Conservation (phyloP, 2,329 filamentous ascomycete species). For the Aquanectria penicillioides region DNA sequence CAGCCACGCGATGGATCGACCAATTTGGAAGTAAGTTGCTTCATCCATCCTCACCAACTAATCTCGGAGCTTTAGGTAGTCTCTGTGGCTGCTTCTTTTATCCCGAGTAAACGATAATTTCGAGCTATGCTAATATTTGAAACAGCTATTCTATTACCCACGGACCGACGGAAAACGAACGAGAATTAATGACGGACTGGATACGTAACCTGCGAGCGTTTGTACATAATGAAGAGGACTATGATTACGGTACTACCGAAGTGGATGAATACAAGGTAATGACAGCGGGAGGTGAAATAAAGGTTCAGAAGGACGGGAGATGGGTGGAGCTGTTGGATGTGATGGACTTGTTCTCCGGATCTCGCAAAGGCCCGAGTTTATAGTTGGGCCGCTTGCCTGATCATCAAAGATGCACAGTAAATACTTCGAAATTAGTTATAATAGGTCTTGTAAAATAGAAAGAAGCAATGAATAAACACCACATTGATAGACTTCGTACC, state of each 20-base stretch:
- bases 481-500: too few species aligned
- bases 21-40: slow-evolving; percentile 26
- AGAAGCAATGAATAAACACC: too few species aligned
- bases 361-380: background rate
- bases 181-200: slow-evolving; percentile 17
- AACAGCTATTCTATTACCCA: slow-evolving; percentile 22
- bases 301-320: slow-evolving; percentile 12
- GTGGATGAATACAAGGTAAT: slow-evolving; percentile 23
- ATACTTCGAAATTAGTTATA: too few species aligned
- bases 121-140: background rate
- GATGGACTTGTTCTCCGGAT: slow-evolving; percentile 9
- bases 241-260: slow-evolving; percentile 1
- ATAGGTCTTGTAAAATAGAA: too few species aligned
- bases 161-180: background rate
- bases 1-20: slow-evolving; percentile 24
- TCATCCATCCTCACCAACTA: background rate
- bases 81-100: background rate
- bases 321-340: slow-evolving; percentile 15
- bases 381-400: too few species aligned
- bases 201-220: slow-evolving; percentile 17
- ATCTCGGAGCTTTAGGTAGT: background rate
- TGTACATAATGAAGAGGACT: background rate
- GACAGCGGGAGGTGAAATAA: slow-evolving; percentile 5
- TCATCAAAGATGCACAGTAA: too few species aligned
- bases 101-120: background rate